Percentiles rank a stretch among this genome's conserved stretches.
These are phyloP conservation scores for Saussurea involucrata DNA, from an alignment of 129 eudicot species.

Conservation along the genomic window DNA sequence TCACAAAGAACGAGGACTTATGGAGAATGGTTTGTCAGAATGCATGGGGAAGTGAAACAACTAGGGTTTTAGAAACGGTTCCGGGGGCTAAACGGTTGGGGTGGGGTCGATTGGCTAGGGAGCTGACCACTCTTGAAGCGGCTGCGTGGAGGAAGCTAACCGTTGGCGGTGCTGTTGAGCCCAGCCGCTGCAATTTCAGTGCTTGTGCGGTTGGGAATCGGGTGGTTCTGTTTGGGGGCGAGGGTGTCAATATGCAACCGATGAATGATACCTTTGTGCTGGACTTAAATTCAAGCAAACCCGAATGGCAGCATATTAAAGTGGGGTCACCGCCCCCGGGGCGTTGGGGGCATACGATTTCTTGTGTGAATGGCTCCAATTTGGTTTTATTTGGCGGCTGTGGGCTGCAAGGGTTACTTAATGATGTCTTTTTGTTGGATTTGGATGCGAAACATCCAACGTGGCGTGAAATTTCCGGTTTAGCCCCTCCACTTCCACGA, in stretches of 20 bases:
- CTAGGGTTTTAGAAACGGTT: conserved; percentile 71
- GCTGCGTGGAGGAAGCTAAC: conserved; percentile 87
- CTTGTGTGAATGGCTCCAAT: conserved; percentile 75
- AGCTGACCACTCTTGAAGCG: conserved; percentile 87
- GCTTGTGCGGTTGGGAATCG: conserved; percentile 97
- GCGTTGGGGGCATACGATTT: conserved; percentile 95
- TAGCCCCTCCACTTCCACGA: conserved; percentile 89
- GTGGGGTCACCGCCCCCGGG: conserved; percentile 94
- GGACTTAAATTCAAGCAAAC: conserved; percentile 70
- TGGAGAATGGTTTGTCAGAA: conserved; percentile 95
- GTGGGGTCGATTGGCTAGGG: conserved; percentile 89
- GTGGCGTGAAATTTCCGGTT: conserved; percentile 88
- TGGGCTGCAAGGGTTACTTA: conserved; percentile 81
- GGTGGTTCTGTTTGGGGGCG: conserved; percentile 86
- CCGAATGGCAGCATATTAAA: conserved; percentile 83
- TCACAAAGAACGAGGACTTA: conserved; percentile 68
- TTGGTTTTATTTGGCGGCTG: conserved; percentile 91
- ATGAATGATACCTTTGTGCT: conserved; percentile 91
- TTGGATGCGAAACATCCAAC: conserved; percentile 86
- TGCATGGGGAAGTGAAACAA: conserved; percentile 92
- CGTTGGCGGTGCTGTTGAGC: conserved; percentile 85
- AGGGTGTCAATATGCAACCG: conserved; percentile 90
- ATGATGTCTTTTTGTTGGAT: conserved; percentile 83
- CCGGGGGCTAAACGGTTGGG: conserved; percentile 88
- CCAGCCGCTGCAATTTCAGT: conserved; percentile 91